Conservation (phyloP, 192 early-diverging fungal genomes). For the Mortierella hygrophila region DNA sequence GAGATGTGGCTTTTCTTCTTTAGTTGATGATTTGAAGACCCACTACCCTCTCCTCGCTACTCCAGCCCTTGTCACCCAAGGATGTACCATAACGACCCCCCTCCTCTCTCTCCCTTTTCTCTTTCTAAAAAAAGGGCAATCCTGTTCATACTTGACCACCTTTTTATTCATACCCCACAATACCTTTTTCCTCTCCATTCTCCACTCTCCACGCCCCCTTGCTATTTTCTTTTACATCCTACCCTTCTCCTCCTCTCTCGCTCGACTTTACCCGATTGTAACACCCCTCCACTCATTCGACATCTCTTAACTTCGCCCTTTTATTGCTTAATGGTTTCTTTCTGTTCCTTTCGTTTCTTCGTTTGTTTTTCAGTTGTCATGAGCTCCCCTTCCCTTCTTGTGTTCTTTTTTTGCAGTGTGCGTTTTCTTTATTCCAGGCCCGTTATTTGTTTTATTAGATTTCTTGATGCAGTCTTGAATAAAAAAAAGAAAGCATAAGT, state of each 20-base stretch:
- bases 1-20: neutral
- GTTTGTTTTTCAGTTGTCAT: neutral
- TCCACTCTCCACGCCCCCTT: neutral
- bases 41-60: too few species aligned
- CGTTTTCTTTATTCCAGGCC: neutral
- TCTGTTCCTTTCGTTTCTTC: neutral
- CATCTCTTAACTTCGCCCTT: neutral
- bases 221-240: neutral
- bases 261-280: neutral
- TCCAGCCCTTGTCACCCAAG: neutral
- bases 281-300: neutral
- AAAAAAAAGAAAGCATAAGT: neutral
- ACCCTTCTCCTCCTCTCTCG: neutral
- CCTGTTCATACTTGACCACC: neutral
- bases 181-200: neutral
- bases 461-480: neutral
- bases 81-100: conserved; percentile 5
- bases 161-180: neutral
- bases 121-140: neutral
- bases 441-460: neutral
- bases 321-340: neutral
- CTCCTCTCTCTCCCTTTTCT: neutral
- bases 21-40: conserved; percentile 2
- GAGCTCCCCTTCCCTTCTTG: neutral
- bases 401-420: neutral